These are phyloP conservation scores for Kitagawia praeruptora DNA, from an alignment of 129 eudicot genomes.

Conservation along the genomic window DNA sequence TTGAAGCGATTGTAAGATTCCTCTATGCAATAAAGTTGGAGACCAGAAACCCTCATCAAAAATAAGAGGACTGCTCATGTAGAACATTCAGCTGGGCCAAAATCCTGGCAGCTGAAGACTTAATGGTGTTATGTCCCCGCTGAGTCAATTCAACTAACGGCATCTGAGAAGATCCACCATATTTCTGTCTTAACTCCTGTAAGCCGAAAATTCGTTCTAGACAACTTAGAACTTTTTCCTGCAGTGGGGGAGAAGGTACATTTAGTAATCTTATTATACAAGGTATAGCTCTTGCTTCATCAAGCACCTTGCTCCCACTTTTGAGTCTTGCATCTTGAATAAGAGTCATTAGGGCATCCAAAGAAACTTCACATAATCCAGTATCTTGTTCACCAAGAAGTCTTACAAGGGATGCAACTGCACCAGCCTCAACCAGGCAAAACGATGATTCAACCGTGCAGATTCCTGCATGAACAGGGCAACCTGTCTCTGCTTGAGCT, in stretches of 20 bases:
- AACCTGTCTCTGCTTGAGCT: slow-evolving; percentile 28
- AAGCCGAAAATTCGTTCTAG: slow-evolving; percentile 42
- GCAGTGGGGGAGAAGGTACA: slow-evolving; percentile 34
- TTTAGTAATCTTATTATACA: slow-evolving; percentile 39
- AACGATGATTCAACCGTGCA: slow-evolving; percentile 47
- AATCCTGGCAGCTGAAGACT: slow-evolving; percentile 54
- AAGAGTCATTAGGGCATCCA: slow-evolving; percentile 55
- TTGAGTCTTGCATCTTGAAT: slow-evolving; percentile 37
- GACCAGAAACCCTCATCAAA: slow-evolving; percentile 25
- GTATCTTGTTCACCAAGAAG: slow-evolving; percentile 38
- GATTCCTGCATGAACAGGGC: slow-evolving; percentile 54
- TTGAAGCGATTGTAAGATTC: neutral
- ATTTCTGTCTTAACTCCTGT: slow-evolving; percentile 41
- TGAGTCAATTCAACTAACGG: slow-evolving; percentile 67
- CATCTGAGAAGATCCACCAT: slow-evolving; percentile 47
- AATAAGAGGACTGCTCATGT: slow-evolving; percentile 66
- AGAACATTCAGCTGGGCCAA: slow-evolving; percentile 59
- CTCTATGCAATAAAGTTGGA: neutral
- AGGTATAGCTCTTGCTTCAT: slow-evolving; percentile 42
- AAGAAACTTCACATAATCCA: slow-evolving; percentile 45
- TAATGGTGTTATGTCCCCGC: slow-evolving; percentile 37
- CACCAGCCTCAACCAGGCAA: slow-evolving; percentile 49
- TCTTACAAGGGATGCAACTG: slow-evolving; percentile 42
- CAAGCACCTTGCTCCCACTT: slow-evolving; percentile 49
- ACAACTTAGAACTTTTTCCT: slow-evolving; percentile 46